Conservation (phyloP, 2,329 filamentous ascomycete species). For the Dactylonectria estremocensis region DNA sequence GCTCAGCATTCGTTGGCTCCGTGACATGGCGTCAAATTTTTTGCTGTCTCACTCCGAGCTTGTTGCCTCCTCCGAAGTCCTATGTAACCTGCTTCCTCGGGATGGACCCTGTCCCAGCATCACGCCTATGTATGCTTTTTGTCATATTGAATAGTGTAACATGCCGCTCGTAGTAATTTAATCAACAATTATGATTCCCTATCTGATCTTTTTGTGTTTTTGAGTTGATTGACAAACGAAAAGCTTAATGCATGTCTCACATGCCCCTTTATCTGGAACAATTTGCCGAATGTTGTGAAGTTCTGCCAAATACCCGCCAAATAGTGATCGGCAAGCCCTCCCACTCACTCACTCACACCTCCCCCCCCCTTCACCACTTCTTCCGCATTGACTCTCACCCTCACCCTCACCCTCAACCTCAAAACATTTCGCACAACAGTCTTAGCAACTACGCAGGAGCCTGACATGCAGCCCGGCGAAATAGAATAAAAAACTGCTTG, state of each 20-base stretch:
- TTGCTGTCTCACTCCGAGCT: background rate
- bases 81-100: background rate
- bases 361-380: background rate
- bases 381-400: background rate
- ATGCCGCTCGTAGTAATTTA: background rate
- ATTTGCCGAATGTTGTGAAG: background rate
- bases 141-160: too few species aligned
- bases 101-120: background rate
- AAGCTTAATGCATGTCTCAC: background rate
- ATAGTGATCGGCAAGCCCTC: conserved; percentile 24
- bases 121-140: too few species aligned
- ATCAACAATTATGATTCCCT: background rate
- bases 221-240: background rate
- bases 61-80: background rate
- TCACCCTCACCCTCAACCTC: background rate
- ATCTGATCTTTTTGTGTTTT: background rate
- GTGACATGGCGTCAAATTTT: background rate
- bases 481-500: conserved; percentile 1
- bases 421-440: too few species aligned
- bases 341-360: conserved; percentile 8
- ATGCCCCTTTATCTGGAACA: background rate
- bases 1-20: background rate
- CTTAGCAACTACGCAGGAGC: background rate
- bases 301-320: conserved; percentile 7
- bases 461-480: conserved; percentile 15